Evolutionary conservation across 805 yeast species (phyloP).

Genomic region (baker's yeast (Saccharomyces cerevisiae)): DNA sequence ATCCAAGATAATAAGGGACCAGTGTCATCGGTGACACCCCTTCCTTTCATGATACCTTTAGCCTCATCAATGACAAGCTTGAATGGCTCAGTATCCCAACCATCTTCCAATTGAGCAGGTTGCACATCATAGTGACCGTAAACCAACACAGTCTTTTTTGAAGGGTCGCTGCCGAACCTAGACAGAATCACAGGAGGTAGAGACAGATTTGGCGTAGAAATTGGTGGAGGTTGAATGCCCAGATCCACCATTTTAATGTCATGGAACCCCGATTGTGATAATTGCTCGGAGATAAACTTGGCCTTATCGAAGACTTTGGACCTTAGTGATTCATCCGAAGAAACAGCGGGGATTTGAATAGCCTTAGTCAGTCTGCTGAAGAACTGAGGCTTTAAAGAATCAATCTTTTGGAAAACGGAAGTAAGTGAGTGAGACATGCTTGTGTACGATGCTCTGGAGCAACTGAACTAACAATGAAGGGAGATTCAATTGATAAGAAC

Average conservation of each 20-base stretch:
- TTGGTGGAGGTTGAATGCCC: constrained; percentile 91
- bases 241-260: constrained; percentile 77
- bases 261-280: constrained; percentile 63
- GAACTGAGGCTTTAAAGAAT: constrained; percentile 66
- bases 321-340: constrained; percentile 81
- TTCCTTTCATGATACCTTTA: constrained; percentile 67
- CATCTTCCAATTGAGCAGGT: constrained; percentile 88
- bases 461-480: background rate
- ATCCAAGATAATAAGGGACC: constrained; percentile 98
- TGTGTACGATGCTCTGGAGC: background rate
- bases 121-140: constrained; percentile 99
- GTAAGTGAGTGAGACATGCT: background rate
- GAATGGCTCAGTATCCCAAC: constrained; percentile 94
- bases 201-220: constrained; percentile 51
- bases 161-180: constrained; percentile 72
- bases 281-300: constrained; percentile 63
- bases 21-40: constrained; percentile 96
- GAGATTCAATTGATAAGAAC: background rate
- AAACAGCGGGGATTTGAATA: constrained; percentile 91
- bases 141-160: constrained; percentile 79
- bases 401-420: constrained; percentile 45
- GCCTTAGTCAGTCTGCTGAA: constrained; percentile 68
- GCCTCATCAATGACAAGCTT: constrained; percentile 52
- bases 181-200: constrained; percentile 95
- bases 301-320: constrained; percentile 89